Conservation (phyloP, 75 land plant species). For the Selaginella tamariscina region DNA sequence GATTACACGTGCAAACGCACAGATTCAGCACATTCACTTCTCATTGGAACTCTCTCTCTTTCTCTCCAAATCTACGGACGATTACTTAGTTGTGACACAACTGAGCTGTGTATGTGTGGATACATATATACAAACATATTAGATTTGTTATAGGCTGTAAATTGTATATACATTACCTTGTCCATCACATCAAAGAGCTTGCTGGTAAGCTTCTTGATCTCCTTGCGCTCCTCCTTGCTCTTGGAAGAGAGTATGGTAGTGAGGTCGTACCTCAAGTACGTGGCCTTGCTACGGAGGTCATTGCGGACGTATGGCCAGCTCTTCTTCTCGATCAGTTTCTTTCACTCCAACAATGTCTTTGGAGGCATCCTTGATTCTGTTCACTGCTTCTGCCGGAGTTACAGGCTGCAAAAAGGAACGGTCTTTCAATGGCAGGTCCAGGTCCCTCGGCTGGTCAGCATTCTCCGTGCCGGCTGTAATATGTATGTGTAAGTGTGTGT, state of each 20-base stretch:
- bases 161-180: conserved; percentile 34
- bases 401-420: conserved; percentile 71
- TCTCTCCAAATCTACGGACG: not conserved
- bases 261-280: conserved; percentile 74
- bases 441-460: conserved; percentile 79
- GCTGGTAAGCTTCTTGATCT: conserved; percentile 51
- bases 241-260: conserved; percentile 62
- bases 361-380: conserved; percentile 67
- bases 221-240: conserved; percentile 53
- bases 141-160: not conserved
- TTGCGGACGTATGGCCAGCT: conserved; percentile 82
- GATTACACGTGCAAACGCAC: not conserved
- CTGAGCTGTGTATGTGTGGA: not conserved
- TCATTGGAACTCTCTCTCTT: not conserved
- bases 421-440: conserved; percentile 48
- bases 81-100: not conserved
- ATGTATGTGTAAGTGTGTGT: not conserved
- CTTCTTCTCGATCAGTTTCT: conserved; percentile 68
- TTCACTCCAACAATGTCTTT: conserved; percentile 71
- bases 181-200: conserved; percentile 48
- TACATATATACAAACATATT: not conserved
- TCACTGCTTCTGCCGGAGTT: conserved; percentile 41
- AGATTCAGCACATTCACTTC: not conserved
- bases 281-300: conserved; percentile 65
- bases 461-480: conserved; percentile 75